phyloP scores from a whole-genome alignment of 805 yeast species.

The Lipomyces lipofer region DNA sequence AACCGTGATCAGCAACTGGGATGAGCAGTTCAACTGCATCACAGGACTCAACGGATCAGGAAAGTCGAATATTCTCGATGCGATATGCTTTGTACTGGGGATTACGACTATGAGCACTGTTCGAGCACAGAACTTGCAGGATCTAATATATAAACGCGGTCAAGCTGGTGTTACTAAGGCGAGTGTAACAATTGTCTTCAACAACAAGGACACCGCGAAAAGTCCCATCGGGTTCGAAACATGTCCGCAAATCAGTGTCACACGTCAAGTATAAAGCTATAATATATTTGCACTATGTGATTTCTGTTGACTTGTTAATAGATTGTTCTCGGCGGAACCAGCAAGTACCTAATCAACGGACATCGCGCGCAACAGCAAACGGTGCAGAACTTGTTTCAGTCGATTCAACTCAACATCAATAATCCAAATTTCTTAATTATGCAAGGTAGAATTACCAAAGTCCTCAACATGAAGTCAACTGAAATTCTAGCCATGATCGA shows the following conservation, averaged over 20 bases:
- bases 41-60: slow-evolving; percentile 98
- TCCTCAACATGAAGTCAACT: slow-evolving; percentile 89
- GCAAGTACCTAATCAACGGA: slow-evolving; percentile 91
- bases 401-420: slow-evolving; percentile 92
- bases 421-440: slow-evolving; percentile 95
- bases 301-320: not conserved
- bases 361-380: slow-evolving; percentile 95
- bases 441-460: slow-evolving; percentile 99
- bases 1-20: slow-evolving; percentile 95
- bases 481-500: slow-evolving; percentile 89
- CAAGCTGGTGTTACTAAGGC: slow-evolving; percentile 98
- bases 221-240: slow-evolving; percentile 89
- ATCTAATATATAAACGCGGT: slow-evolving; percentile 92
- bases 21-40: slow-evolving; percentile 92
- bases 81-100: slow-evolving; percentile 97
- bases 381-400: slow-evolving; percentile 84
- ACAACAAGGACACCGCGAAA: slow-evolving; percentile 70
- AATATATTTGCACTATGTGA: not conserved
- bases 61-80: slow-evolving; percentile 92
- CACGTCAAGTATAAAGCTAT: slow-evolving; percentile 68
- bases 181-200: slow-evolving; percentile 92
- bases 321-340: slow-evolving; percentile 83
- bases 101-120: slow-evolving; percentile 93
- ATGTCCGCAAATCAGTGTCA: slow-evolving; percentile 76
- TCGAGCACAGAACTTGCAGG: slow-evolving; percentile 89